These are phyloP conservation scores for Yarrowia porcina DNA, from an alignment of 805 yeast genomes.

Conservation along the genomic window DNA sequence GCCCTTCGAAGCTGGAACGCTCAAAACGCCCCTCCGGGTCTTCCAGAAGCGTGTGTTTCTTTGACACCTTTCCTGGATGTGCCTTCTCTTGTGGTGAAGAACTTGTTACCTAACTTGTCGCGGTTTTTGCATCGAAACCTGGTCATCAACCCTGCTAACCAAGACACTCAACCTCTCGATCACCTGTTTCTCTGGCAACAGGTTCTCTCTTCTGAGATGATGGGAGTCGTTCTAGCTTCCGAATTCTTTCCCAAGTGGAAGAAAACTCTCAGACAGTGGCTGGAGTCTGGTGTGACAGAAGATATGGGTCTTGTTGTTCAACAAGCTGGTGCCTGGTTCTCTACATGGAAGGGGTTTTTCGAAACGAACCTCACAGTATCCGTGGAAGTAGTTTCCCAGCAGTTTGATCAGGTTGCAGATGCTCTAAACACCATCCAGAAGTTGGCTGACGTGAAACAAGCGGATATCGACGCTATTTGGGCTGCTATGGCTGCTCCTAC, in stretches of 20 bases:
- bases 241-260: slow-evolving; percentile 44
- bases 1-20: slow-evolving; percentile 19
- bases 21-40: background rate
- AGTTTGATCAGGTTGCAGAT: background rate
- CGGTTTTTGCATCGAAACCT: slow-evolving; percentile 30
- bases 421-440: background rate
- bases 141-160: slow-evolving; percentile 36
- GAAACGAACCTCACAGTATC: slow-evolving; percentile 28
- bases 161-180: slow-evolving; percentile 30
- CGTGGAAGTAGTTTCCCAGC: background rate
- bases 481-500: background rate
- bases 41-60: background rate
- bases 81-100: slow-evolving; percentile 24
- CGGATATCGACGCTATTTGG: background rate
- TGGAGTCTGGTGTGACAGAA: slow-evolving; percentile 19
- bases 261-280: slow-evolving; percentile 36
- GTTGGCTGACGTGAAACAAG: background rate
- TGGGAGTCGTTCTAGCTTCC: slow-evolving; percentile 37
- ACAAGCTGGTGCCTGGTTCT: slow-evolving; percentile 33
- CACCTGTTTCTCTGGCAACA: slow-evolving; percentile 34
- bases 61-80: background rate
- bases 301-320: background rate
- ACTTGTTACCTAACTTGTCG: slow-evolving; percentile 28
- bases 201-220: slow-evolving; percentile 29
- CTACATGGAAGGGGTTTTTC: slow-evolving; percentile 37